Base-by-base conservation (phyloP, 1,284 basidiomycete genomes). In the Trametes hirsuta region DNA sequence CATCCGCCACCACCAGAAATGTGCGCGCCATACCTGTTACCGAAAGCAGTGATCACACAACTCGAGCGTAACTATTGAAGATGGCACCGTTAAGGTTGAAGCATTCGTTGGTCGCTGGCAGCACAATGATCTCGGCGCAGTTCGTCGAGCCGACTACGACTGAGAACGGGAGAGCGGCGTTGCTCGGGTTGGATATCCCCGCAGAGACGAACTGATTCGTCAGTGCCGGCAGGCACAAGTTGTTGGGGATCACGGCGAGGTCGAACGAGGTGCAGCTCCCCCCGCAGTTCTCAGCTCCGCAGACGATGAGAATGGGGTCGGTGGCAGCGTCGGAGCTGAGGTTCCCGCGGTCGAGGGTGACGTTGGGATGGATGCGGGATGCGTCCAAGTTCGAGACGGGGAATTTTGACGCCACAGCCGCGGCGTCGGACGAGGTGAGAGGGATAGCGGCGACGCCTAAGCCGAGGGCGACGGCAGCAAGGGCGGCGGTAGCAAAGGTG, bases 201-300 rank as follows among this genome's bases (percentile, higher is more conserved):
- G 47, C 41, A 8, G 46, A 56, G 41, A 50, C 34, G 50, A 53
- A 52, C 39, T 22, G n/a, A 34, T 10, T 35, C 15, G 25, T 21
- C 3, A 11, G 41, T 14, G 42, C 39, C 14, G 39, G 12, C 6
- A 51, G 22, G 47, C 60, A 62, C 22, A 14, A 18, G 44, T 54
- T 21, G 41, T 25, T 42, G 35, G 49, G 39, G 8, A 53, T 30
- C n/a, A 45, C 10, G 47, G 30, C 44, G 24, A 62, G 53, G 34
- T 55, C 47, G 44, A 58, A 50, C 36, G 42, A 36, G 21, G 45
- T 36, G 55, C 60, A 62, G 22, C 40, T 39, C 34, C 8, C 30
- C 8, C 24, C 47, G 47, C 58, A 59, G 34, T 12, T 47, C 25
- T 12, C 4, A 14, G 36, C 25, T 25, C 47, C 5, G 41, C 58